phyloP scores from a whole-genome alignment of 1,139 yeast genomes.

The Saccharomyces hybrid region DNA sequence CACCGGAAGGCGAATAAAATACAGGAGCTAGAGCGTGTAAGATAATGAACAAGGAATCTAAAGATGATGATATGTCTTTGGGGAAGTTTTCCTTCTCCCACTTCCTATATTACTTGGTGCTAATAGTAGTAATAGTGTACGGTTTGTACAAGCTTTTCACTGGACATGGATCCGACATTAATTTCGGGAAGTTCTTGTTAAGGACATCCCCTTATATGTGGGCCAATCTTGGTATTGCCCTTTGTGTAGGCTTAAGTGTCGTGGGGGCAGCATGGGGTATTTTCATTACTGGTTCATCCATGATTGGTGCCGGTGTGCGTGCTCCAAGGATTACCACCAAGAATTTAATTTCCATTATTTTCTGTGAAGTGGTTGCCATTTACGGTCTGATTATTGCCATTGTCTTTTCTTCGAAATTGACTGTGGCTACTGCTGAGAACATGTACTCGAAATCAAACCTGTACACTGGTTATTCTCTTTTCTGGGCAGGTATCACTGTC shows the following conservation, averaged over 20 bases:
- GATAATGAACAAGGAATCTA: constrained; percentile 10
- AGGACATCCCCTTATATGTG: constrained; percentile 93
- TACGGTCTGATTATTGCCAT: constrained; percentile 97
- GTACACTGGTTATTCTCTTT: constrained; percentile 87
- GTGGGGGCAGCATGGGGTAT: constrained; percentile 99
- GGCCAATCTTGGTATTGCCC: constrained; percentile 89
- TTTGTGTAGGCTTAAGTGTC: constrained; percentile 89
- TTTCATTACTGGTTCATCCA: constrained; percentile 89
- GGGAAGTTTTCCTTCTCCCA: constrained; percentile 14
- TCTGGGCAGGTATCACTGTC: constrained; percentile 98
- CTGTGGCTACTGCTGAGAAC: constrained; percentile 54
- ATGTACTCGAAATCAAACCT: constrained; percentile 75
- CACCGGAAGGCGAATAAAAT: background rate
- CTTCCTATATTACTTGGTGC: constrained; percentile 15
- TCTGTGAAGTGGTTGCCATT: constrained; percentile 98
- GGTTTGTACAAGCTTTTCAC: constrained; percentile 69
- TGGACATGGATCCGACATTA: constrained; percentile 85
- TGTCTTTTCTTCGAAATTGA: constrained; percentile 86
- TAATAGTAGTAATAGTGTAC: constrained; percentile 22
- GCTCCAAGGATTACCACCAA: constrained; percentile 97
- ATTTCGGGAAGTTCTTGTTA: constrained; percentile 79
- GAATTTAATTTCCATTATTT: constrained; percentile 90
- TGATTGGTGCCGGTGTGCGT: constrained; percentile 96
- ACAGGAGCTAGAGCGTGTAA: background rate
- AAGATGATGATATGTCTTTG: constrained; percentile 9